Conservation (phyloP, 345 rosid species). For the Arabis hirsuta region DNA sequence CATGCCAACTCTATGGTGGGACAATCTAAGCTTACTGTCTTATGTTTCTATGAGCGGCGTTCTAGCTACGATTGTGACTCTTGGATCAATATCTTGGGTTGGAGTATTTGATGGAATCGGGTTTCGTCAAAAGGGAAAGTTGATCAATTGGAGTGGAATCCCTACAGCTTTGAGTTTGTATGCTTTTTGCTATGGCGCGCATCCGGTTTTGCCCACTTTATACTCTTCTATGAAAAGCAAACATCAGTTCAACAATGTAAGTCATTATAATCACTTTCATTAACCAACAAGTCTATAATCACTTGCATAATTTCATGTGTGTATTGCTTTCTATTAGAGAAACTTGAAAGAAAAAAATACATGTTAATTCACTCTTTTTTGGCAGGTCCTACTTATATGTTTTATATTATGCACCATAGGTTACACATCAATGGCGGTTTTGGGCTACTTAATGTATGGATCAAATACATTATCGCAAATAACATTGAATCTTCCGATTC, state of each 20-base stretch:
- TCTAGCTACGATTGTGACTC: constrained; percentile 44
- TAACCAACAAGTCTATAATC: neutral
- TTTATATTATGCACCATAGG: constrained; percentile 47
- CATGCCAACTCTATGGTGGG: constrained; percentile 52
- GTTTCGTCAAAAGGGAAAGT: constrained; percentile 45
- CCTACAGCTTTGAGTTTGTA: constrained; percentile 53
- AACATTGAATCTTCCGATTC: constrained; percentile 47
- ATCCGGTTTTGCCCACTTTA: constrained; percentile 51
- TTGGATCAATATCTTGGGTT: constrained; percentile 49
- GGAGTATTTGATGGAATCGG: constrained; percentile 44
- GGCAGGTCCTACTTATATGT: constrained; percentile 50
- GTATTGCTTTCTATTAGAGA: neutral
- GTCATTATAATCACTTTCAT: neutral
- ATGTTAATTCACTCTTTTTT: neutral
- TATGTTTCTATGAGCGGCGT: constrained; percentile 60
- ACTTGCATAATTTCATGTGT: neutral
- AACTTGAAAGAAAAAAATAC: neutral
- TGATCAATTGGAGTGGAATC: constrained; percentile 45
- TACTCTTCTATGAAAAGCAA: constrained; percentile 54
- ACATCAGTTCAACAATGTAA: constrained; percentile 50
- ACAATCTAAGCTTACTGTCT: constrained; percentile 45
- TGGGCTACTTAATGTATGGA: constrained; percentile 54
- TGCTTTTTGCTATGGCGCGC: constrained; percentile 57
- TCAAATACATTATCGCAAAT: constrained; percentile 47
- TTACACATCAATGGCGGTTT: constrained; percentile 48